Conservation (phyloP, 306 rosid genomes). For the Vigna hirtella region DNA sequence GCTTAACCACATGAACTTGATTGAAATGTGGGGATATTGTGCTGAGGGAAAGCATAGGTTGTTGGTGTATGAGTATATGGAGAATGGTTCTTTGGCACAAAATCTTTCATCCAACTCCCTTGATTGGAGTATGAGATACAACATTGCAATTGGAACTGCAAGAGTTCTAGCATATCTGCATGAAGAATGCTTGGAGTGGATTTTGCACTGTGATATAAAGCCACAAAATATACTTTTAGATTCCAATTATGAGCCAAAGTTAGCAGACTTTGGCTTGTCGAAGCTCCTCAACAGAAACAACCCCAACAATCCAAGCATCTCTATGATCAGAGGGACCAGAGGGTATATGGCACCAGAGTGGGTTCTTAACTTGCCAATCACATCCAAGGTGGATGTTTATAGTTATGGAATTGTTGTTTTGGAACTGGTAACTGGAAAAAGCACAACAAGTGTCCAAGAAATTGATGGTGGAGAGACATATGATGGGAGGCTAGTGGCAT, state of each 20-base stretch:
- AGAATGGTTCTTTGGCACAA: constrained; percentile 47
- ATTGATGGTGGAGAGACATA: constrained; percentile 20
- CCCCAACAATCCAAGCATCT: constrained; percentile 19
- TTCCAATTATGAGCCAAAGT: constrained; percentile 40
- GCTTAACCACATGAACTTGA: constrained; percentile 49
- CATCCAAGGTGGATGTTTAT: constrained; percentile 47
- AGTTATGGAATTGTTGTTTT: constrained; percentile 47
- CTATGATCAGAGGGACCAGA: constrained; percentile 44
- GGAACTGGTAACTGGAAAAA: constrained; percentile 40
- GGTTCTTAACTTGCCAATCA: constrained; percentile 39
- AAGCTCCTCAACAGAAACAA: constrained; percentile 35
- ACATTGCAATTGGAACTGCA: constrained; percentile 42
- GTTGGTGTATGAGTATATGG: constrained; percentile 47
- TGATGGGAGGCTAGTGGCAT: constrained; percentile 32
- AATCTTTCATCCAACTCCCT: constrained; percentile 27
- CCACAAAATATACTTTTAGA: constrained; percentile 45
- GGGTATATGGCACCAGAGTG: constrained; percentile 49
- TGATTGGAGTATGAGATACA: constrained; percentile 41
- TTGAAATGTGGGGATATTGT: constrained; percentile 53
- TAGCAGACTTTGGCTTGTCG: constrained; percentile 48
- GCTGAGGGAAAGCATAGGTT: constrained; percentile 43
- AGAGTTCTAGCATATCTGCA: constrained; percentile 45
- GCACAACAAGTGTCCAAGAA: constrained; percentile 19
- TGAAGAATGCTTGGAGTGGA: constrained; percentile 48
- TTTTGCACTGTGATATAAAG: constrained; percentile 47